These are phyloP conservation scores for Pythium insidiosum DNA, from an alignment of 352 stramenopile species.

Conservation along the genomic window DNA sequence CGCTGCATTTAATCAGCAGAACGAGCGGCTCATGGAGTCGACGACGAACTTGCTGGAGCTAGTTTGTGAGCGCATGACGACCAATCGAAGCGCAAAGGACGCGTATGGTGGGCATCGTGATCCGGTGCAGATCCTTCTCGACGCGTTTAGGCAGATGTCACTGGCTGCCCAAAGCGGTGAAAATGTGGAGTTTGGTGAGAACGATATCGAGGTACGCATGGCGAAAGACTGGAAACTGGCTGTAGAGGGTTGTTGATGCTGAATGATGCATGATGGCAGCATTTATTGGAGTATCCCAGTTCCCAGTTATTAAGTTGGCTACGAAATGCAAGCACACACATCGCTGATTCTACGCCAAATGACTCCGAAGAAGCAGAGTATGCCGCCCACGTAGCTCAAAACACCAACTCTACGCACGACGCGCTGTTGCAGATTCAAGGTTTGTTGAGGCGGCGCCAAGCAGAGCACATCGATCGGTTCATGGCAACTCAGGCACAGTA, in stretches of 20 bases:
- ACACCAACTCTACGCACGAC: slow-evolving; percentile 23
- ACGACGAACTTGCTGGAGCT: not conserved
- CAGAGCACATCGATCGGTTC: slow-evolving; percentile 32
- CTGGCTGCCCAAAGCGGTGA: slow-evolving; percentile 16
- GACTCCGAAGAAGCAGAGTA: slow-evolving; percentile 28
- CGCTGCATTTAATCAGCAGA: slow-evolving; percentile 16
- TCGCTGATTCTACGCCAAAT: no score
- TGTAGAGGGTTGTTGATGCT: not conserved
- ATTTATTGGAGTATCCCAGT: slow-evolving; percentile 26
- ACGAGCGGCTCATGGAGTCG: slow-evolving; percentile 3
- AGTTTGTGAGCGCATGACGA: slow-evolving; percentile 1
- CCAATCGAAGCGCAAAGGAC: not conserved
- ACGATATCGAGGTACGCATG: slow-evolving; percentile 24
- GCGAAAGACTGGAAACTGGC: no score
- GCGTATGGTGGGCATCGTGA: slow-evolving; percentile 1
- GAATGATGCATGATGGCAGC: slow-evolving; percentile 9
- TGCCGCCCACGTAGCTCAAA: slow-evolving; percentile 22
- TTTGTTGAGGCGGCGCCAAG: slow-evolving; percentile 26
- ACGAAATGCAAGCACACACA: slow-evolving; percentile 5
- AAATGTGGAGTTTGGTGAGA: slow-evolving; percentile 30
- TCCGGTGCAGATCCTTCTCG: slow-evolving; percentile 24
- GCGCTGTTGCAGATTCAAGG: slow-evolving; percentile 29
- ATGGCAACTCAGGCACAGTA: slow-evolving; percentile 25
- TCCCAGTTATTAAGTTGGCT: slow-evolving; percentile 15
- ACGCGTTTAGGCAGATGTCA: slow-evolving; percentile 26